These are phyloP conservation scores for Malus sieversii DNA, from an alignment of 306 rosid species.

Conservation along the genomic window DNA sequence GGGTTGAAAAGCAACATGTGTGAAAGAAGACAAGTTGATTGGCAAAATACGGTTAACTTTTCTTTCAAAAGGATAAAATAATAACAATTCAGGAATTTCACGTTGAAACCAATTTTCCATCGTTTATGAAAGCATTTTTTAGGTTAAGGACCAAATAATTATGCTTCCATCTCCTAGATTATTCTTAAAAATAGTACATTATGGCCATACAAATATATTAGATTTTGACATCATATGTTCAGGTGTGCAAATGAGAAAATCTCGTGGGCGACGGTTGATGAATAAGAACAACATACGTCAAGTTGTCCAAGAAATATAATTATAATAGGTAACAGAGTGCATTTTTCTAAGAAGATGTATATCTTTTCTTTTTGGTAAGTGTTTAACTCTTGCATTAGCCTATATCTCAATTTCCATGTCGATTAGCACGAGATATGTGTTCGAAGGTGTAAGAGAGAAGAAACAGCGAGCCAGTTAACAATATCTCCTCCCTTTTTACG, in stretches of 20 bases:
- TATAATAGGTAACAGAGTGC: background rate
- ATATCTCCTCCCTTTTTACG: background rate
- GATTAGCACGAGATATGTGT: constrained; percentile 10
- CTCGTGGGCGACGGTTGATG: too few relatives aligned
- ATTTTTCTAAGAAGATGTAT: background rate
- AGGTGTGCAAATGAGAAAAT: too few relatives aligned
- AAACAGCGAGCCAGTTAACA: background rate
- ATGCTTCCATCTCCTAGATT: too few relatives aligned
- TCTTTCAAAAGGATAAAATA: background rate
- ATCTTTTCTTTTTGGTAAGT: background rate
- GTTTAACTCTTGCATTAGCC: background rate
- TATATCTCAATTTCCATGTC: background rate
- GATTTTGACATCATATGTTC: background rate
- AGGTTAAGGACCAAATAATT: background rate
- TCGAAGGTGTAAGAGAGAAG: background rate
- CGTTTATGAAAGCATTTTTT: background rate
- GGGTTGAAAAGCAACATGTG: background rate
- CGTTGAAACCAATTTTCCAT: background rate
- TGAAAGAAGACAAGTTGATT: background rate
- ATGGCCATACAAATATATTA: background rate
- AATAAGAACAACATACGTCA: too few relatives aligned
- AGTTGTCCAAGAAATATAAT: background rate
- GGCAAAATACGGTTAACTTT: background rate
- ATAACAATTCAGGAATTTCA: background rate
- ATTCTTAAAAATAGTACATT: background rate